Evolutionary conservation across 2,329 filamentous ascomycete genomes (phyloP).

Genomic region (Tolypocladium cylindrosporum): DNA sequence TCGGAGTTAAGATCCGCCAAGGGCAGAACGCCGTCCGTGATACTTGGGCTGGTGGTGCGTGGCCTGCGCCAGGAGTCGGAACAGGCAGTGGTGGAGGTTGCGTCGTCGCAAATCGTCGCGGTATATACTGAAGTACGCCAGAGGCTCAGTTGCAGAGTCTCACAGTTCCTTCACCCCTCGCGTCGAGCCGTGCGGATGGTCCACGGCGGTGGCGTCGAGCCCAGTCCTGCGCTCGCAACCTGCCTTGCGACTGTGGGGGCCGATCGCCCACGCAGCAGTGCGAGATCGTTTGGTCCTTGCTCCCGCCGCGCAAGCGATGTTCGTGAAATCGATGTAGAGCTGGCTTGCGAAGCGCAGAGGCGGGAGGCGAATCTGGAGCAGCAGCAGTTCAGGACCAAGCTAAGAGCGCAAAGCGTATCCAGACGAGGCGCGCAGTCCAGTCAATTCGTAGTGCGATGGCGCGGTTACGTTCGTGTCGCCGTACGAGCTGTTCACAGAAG

Average conservation of each 20-base stretch:
- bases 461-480: background rate
- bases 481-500: background rate
- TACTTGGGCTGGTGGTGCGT: background rate
- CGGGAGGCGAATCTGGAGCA: background rate
- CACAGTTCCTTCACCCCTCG: background rate
- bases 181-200: background rate
- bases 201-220: background rate
- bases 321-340: background rate
- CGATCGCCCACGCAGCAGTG: background rate
- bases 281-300: background rate
- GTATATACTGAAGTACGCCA: background rate
- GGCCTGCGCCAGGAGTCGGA: background rate
- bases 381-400: background rate
- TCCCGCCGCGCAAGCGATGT: background rate
- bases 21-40: background rate
- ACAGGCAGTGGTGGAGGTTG: background rate
- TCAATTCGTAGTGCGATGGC: background rate
- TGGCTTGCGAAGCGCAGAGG: background rate
- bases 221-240: background rate
- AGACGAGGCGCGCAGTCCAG: background rate
- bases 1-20: background rate
- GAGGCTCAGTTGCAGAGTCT: background rate
- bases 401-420: no score
- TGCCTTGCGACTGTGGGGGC: background rate
- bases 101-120: background rate